Base-by-base conservation (phyloP, 2,329 filamentous ascomycete species). In the Hortaea sp. region DNA sequence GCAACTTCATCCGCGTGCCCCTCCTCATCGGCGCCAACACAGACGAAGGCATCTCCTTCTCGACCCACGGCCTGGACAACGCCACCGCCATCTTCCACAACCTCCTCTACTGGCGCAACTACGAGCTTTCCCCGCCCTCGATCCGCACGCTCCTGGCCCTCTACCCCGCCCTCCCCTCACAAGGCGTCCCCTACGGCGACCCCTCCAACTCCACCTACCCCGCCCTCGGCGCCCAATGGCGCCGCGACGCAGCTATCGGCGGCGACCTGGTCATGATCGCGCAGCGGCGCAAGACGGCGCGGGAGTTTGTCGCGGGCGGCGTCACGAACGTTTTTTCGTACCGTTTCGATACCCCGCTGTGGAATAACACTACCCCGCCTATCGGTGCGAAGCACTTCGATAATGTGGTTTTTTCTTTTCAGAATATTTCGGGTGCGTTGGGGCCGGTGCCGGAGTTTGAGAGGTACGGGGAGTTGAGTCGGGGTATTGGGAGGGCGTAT, bases 331-430 rank as follows among this genome's bases (percentile, higher is more conserved):
- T 75, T 6, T 82, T 78, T 65, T 76, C 72, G 55, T 83, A 81
- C 63, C 72, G 76, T 41, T 83, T 82, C 68, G 78, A 82, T 56
- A 76, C 76, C 6, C 62, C 72, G 11, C 63, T 71, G 0, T 66
- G 69, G 3, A 72, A 75, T 6, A 35, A 35, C 4, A 53, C 71
- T 1, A 59, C 67, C 0, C 61, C 65, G 9, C 60, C 64, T 1
- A 57, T 64, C 1, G 73, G 73, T 0, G 72, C 70, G 0, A 70
- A 71, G 0, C 78, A 81, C 58, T 81, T 80, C 58, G 68, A 70
- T 50, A 70, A 74, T 55, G 66, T 61, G 6, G 55, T 56, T 1
- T 61, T 58, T 45, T 69, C 72, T 4, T 73, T 74, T 54, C 56
- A 69, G 53, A 73, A 74, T 53, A 59, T 42, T 28, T 9, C 7